phyloP scores from a whole-genome alignment of 257 asterid genomes.

The Scutellaria baicalensis region DNA sequence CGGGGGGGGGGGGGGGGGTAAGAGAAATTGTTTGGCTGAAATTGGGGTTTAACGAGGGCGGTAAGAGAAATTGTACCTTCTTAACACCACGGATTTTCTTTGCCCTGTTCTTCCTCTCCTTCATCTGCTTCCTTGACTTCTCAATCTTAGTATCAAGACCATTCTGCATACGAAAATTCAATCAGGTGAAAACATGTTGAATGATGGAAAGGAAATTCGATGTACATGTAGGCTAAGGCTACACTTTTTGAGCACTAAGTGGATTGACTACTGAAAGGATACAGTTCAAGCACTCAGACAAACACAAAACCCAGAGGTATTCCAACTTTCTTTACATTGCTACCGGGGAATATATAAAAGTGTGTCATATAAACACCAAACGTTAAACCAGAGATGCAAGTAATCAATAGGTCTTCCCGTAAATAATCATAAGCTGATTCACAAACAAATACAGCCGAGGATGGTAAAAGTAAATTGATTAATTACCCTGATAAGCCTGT shows the following conservation, averaged over 20 bases:
- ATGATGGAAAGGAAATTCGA: neutral
- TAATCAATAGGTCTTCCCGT: neutral
- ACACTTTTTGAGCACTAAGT: neutral
- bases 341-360: neutral
- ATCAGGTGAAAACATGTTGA: neutral
- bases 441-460: neutral
- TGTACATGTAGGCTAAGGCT: neutral
- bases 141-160: conserved; percentile 86
- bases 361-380: neutral
- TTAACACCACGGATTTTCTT: conserved; percentile 91
- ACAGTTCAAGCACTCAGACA: neutral
- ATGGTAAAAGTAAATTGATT: neutral
- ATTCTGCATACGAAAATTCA: conserved; percentile 39
- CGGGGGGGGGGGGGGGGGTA: no score
- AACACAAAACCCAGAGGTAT: neutral
- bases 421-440: neutral
- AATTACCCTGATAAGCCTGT: conserved; percentile 84
- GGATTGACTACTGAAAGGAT: neutral
- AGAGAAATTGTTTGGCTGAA: neutral
- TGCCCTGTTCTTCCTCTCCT: conserved; percentile 83
- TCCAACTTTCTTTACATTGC: neutral
- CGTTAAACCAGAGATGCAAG: neutral
- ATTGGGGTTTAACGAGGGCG: neutral
- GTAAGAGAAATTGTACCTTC: conserved; percentile 38
- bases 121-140: conserved; percentile 86